These are phyloP conservation scores for Eimeria brunetti DNA, from an alignment of 169 alveolate species.

Conservation along the genomic window DNA sequence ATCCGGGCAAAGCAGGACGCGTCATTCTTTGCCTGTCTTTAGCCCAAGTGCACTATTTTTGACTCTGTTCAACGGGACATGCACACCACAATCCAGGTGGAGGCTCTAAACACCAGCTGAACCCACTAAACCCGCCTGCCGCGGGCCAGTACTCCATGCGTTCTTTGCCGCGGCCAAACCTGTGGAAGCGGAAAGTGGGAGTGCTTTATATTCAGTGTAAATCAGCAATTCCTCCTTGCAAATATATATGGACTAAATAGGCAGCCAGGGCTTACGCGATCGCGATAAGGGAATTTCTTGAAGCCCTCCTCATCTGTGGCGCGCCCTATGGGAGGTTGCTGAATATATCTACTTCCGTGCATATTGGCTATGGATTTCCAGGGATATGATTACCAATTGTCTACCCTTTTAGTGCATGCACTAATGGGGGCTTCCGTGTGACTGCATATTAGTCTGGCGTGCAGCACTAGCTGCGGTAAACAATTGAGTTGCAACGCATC, in stretches of 20 bases:
- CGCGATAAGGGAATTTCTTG: neutral
- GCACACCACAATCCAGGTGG: neutral
- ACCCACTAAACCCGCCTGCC: neutral
- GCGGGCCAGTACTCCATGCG: neutral
- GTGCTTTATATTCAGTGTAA: neutral
- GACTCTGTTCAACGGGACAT: neutral
- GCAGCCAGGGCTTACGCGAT: neutral
- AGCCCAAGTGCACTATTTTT: neutral
- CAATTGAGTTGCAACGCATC: neutral
- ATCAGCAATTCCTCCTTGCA: neutral
- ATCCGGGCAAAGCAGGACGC: neutral
- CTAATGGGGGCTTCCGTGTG: no score
- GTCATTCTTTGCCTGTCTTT: neutral
- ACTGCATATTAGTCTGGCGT: no score
- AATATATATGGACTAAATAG: neutral
- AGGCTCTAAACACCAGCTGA: neutral
- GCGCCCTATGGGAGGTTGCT: no score
- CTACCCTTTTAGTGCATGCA: neutral
- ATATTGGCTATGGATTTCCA: no score
- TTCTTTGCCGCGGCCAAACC: no score
- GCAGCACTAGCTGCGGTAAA: neutral
- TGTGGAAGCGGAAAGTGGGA: neutral
- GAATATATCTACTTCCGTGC: no score
- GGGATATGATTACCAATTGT: no score
- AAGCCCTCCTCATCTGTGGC: neutral